These are phyloP conservation scores for Zymoseptoria ardabiliae DNA, from an alignment of 2,329 filamentous ascomycete genomes.

Conservation along the genomic window DNA sequence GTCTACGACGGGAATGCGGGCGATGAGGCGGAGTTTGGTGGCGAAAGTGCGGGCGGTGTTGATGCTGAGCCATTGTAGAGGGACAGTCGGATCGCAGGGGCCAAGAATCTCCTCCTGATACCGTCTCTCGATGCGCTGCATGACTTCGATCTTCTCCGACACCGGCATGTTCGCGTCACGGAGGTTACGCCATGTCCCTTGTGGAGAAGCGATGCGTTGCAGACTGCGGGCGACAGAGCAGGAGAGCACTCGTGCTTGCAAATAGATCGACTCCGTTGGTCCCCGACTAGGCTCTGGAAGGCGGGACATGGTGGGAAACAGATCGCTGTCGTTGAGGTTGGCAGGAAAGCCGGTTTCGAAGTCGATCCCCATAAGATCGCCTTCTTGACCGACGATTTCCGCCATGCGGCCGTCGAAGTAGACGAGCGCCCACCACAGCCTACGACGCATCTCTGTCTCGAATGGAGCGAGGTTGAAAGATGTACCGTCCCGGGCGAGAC, in stretches of 20 bases:
- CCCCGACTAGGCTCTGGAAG: slow-evolving; percentile 18
- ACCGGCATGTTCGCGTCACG: slow-evolving; percentile 16
- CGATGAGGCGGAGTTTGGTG: slow-evolving; percentile 21
- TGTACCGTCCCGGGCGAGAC: slow-evolving; percentile 24
- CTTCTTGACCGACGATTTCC: slow-evolving; percentile 44
- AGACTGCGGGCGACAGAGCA: slow-evolving; percentile 15
- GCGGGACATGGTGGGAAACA: slow-evolving; percentile 39
- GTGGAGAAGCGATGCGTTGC: slow-evolving; percentile 16
- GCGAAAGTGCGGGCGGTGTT: slow-evolving; percentile 20
- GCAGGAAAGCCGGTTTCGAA: slow-evolving; percentile 32
- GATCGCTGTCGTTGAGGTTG: slow-evolving; percentile 47
- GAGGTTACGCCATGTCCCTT: slow-evolving; percentile 18
- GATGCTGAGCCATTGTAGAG: slow-evolving; percentile 20
- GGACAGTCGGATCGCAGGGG: slow-evolving; percentile 21
- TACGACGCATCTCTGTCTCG: slow-evolving; percentile 29
- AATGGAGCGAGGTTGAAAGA: slow-evolving; percentile 26
- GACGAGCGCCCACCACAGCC: slow-evolving; percentile 41
- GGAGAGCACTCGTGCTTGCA: slow-evolving; percentile 17
- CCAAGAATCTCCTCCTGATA: slow-evolving; percentile 19
- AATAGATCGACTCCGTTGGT: slow-evolving; percentile 28
- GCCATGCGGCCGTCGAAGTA: slow-evolving; percentile 62
- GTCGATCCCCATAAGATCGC: slow-evolving; percentile 20
- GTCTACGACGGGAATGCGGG: slow-evolving; percentile 17
- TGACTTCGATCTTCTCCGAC: slow-evolving; percentile 19
- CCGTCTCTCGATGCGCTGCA: slow-evolving; percentile 18